Base-by-base conservation (phyloP, 768 basidiomycete species). In the Obba rivulosa region DNA sequence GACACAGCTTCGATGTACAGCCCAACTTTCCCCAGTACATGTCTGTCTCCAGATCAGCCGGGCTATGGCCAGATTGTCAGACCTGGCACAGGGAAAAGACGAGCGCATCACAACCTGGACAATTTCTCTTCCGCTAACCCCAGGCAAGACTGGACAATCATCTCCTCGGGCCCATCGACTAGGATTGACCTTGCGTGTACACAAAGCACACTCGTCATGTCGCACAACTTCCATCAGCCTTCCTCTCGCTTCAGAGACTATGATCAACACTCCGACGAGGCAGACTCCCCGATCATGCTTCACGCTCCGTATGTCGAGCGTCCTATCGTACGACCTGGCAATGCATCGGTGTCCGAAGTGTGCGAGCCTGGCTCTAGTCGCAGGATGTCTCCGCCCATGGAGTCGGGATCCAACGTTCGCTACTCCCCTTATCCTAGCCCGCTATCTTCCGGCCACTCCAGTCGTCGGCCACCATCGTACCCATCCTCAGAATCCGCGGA, bases 1-100 rank as follows among this genome's bases (percentile, higher is more conserved):
- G 46, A 18, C 14, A 39, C 42, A 36, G 43, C 49, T 40, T 38
- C 35, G 41, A 21, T 53, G 51, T 51, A 18, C 61, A 91, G 90
- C 0, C 90, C 90, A 20, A 87, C 80, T 41, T 92, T 92, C 62
- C 89, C 90, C 7, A 79, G 74, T 46, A 87, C 85, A 23, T 93
- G 90, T 62, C 70, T 93, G 44, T 80, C 87, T 1, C 90, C 90
- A 43, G 87, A 89, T 64, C 87, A 90, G 54, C 79, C 88, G 28
- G 90, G 91, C 8, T 93, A 83, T 64, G 90, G 91, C 20, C 89
- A 92, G 62, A 83, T 92, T 41, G 79, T 91, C 16, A 61, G 55
- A 46, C 62, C 71, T 24, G 73, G 76, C 25, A 69, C 78, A 22
- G 76, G 75, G n/a, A 76, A 83, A 51, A 77, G 85, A 42, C 76